Conservation (phyloP, 176 grass and related monocot genomes). For the Miscanthus lutarioriparius region DNA sequence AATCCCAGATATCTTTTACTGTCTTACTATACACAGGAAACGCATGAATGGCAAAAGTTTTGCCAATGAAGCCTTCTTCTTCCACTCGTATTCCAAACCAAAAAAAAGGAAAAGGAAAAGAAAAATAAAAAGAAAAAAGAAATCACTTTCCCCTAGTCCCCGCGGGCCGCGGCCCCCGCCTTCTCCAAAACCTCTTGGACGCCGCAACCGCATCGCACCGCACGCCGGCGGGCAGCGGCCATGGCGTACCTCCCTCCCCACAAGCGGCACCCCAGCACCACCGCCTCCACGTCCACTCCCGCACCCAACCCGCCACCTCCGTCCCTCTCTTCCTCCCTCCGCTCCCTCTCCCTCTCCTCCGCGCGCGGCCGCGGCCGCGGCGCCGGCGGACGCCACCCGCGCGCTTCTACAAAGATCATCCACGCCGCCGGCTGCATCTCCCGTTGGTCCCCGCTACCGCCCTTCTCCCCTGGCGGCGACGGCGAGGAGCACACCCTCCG, state of each 20-base stretch:
- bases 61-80: too few relatives aligned
- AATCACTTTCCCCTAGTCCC: too few relatives aligned
- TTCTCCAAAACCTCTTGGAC: slow-evolving; percentile 1
- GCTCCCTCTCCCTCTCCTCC: slow-evolving; percentile 34
- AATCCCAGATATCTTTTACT: too few relatives aligned
- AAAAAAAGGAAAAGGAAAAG: too few relatives aligned
- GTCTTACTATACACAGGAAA: too few relatives aligned
- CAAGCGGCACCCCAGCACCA: slow-evolving; percentile 31
- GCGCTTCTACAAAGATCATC: slow-evolving; percentile 36
- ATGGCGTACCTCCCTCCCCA: slow-evolving; percentile 51
- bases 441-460: slow-evolving; percentile 31
- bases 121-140: too few relatives aligned
- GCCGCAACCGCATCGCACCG: background rate
- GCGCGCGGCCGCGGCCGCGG: background rate
- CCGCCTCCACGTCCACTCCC: slow-evolving; percentile 1
- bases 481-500: slow-evolving; percentile 10
- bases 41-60: too few relatives aligned
- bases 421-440: slow-evolving; percentile 38
- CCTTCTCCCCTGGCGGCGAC: background rate
- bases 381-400: slow-evolving; percentile 12
- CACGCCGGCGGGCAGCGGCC: background rate
- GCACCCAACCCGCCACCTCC: background rate
- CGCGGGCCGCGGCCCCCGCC: too few relatives aligned
- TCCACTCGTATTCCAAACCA: too few relatives aligned
- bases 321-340: slow-evolving; percentile 34